Conservation (phyloP, 768 basidiomycete species). For the Podaxis sp. region DNA sequence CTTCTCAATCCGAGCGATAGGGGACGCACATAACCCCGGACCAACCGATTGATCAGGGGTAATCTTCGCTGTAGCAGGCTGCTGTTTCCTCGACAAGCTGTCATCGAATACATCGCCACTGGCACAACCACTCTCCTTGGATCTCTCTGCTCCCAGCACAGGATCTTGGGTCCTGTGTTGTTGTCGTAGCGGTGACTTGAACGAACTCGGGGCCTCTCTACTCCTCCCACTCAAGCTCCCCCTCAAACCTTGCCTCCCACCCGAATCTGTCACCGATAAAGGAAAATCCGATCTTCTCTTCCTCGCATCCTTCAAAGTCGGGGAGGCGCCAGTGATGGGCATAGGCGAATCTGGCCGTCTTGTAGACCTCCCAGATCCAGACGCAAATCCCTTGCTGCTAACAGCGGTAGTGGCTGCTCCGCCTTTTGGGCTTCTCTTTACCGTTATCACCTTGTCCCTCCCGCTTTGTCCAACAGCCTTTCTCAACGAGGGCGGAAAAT, state of each 20-base stretch:
- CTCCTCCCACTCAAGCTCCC: no score
- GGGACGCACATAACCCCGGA: background rate
- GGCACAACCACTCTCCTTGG: no score
- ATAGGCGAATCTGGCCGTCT: background rate
- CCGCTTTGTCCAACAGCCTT: background rate
- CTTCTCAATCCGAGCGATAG: background rate
- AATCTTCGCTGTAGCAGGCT: no score
- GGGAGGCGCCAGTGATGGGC: background rate
- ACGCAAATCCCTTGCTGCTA: no score
- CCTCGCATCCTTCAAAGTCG: background rate
- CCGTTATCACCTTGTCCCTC: background rate
- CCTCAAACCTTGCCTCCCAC: background rate
- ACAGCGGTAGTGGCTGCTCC: no score
- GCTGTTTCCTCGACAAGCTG: no score
- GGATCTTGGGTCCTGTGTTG: background rate
- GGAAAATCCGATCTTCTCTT: conserved; percentile 6
- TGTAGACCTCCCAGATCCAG: no score
- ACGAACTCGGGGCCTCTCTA: background rate
- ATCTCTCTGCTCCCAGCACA: no score
- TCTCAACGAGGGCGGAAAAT: conserved; percentile 1
- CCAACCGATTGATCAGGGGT: no score
- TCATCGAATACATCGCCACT: no score
- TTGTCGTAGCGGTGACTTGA: background rate
- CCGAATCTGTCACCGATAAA: background rate
- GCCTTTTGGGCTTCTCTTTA: background rate